Base-by-base conservation (phyloP, 1,284 basidiomycete species). In the Trametes hirsuta region DNA sequence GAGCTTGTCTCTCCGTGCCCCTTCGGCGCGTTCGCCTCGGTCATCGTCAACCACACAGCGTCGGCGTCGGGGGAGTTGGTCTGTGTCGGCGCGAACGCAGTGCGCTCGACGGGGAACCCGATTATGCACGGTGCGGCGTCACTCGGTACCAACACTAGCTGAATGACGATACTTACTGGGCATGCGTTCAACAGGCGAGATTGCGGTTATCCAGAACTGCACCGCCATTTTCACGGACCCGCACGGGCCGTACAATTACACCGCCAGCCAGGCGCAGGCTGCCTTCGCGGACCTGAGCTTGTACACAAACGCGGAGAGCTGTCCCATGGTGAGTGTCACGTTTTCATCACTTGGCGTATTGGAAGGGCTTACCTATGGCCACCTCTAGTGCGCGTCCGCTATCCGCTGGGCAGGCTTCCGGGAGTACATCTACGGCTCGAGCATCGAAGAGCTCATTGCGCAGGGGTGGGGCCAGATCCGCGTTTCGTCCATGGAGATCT, bases 271-370 rank as follows among this genome's bases (percentile, higher is more conserved):
- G 45, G 57, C 54, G 2, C 39, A 54, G 18, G 57, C 59, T 4
- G 63, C 63, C 10, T 64, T 64, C 40, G 35, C 57, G 14, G 54
- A 54, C 34, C 54, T 64, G 10, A 64, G 59, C 39, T 54, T 64
- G 21, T 64, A 64, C 35, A 64, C 63, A 36, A 64, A 64, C 48
- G 63, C 63, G 3, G 63, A 64, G 59, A 64, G 63, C 41, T 64
- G 63, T 24, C 59, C 63, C 12, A 64, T 64, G 63, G 63, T 59
- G 5, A 49, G 59, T 15, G n/a, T 1, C 36, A 12, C 15, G n/a
- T n/a, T 2, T 48, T 18, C n/a, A 4, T 10, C 12, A 6, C 3
- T 47, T 30, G 4, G 30, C 30, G 34, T n/a, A 5, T 11, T 15
- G 6, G 46, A 25, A 8, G 11, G 10, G 8, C 25, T 18, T 5